phyloP scores from a whole-genome alignment of 2,329 filamentous ascomycete genomes.

The Aschersonia sp. region DNA sequence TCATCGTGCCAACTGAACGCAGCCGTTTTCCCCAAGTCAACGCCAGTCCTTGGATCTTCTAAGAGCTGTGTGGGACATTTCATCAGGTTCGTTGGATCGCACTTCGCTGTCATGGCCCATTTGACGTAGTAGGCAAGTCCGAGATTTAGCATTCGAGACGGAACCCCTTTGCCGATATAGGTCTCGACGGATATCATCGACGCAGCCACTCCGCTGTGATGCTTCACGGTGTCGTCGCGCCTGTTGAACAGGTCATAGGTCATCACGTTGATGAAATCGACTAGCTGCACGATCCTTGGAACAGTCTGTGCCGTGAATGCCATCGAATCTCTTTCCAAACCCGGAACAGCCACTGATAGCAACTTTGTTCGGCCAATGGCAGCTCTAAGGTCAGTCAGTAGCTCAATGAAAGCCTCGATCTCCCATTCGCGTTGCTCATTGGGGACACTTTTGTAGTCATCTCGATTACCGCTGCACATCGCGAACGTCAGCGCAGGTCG shows the following conservation, averaged over 20 bases:
- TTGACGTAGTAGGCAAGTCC: slow-evolving; percentile 56
- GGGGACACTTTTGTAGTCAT: slow-evolving; percentile 51
- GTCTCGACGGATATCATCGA: slow-evolving; percentile 40
- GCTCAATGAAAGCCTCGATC: slow-evolving; percentile 46
- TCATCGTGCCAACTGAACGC: slow-evolving; percentile 46
- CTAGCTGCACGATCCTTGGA: slow-evolving; percentile 39
- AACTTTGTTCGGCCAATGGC: slow-evolving; percentile 42
- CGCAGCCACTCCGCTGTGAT: slow-evolving; percentile 48
- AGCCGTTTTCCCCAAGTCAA: slow-evolving; percentile 41
- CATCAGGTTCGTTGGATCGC: slow-evolving; percentile 26
- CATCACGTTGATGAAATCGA: slow-evolving; percentile 59
- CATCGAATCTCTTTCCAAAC: slow-evolving; percentile 49
- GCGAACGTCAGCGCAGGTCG: neutral
- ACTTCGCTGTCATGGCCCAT: slow-evolving; percentile 40
- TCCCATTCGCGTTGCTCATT: slow-evolving; percentile 48
- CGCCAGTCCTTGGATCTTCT: slow-evolving; percentile 43
- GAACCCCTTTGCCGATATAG: slow-evolving; percentile 42
- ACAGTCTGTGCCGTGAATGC: slow-evolving; percentile 46
- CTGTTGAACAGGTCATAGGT: slow-evolving; percentile 59
- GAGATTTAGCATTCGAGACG: slow-evolving; percentile 39
- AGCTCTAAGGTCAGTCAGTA: slow-evolving; percentile 42
- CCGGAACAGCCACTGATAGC: slow-evolving; percentile 56
- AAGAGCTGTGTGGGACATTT: slow-evolving; percentile 40
- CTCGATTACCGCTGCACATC: slow-evolving; percentile 44
- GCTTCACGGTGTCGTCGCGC: slow-evolving; percentile 46